Evolutionary conservation across 805 yeast genomes (phyloP).

Genomic region (Hemisphaericaspora nanyangensis): DNA sequence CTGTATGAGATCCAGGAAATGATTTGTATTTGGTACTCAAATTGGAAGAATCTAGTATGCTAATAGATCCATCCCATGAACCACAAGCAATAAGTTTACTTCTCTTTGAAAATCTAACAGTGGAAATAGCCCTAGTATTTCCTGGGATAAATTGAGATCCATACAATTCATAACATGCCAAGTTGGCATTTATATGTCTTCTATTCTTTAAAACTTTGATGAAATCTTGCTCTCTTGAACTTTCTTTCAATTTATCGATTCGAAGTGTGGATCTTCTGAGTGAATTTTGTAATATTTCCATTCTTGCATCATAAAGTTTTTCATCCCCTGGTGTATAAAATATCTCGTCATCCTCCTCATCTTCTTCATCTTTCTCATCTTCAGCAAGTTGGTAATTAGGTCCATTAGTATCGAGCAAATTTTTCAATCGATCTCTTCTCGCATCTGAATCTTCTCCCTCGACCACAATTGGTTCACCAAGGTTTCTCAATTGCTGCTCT

Average conservation of each 20-base stretch:
- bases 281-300: slow-evolving; percentile 49
- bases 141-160: slow-evolving; percentile 66
- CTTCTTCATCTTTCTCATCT: slow-evolving; percentile 28
- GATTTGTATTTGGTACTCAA: slow-evolving; percentile 26
- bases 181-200: slow-evolving; percentile 33
- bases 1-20: slow-evolving; percentile 46
- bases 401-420: slow-evolving; percentile 2
- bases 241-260: slow-evolving; percentile 26
- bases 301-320: slow-evolving; percentile 50
- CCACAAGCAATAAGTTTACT: slow-evolving; percentile 52
- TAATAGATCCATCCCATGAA: slow-evolving; percentile 79
- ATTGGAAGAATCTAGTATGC: slow-evolving; percentile 40
- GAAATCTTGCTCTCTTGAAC: slow-evolving; percentile 29
- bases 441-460: slow-evolving; percentile 59
- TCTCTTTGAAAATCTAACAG: slow-evolving; percentile 43
- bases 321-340: slow-evolving; percentile 78
- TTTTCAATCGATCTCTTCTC: slow-evolving; percentile 53
- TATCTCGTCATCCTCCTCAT: slow-evolving; percentile 65
- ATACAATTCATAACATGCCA: slow-evolving; percentile 37
- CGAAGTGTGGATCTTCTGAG: slow-evolving; percentile 43
- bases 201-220: slow-evolving; percentile 44
- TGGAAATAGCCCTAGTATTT: slow-evolving; percentile 66
- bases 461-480: slow-evolving; percentile 55
- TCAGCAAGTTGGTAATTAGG: slow-evolving; percentile 13
- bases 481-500: slow-evolving; percentile 38